Evolutionary conservation across 441 rosid genomes (phyloP).

Genomic region (Corymbia citriodora): DNA sequence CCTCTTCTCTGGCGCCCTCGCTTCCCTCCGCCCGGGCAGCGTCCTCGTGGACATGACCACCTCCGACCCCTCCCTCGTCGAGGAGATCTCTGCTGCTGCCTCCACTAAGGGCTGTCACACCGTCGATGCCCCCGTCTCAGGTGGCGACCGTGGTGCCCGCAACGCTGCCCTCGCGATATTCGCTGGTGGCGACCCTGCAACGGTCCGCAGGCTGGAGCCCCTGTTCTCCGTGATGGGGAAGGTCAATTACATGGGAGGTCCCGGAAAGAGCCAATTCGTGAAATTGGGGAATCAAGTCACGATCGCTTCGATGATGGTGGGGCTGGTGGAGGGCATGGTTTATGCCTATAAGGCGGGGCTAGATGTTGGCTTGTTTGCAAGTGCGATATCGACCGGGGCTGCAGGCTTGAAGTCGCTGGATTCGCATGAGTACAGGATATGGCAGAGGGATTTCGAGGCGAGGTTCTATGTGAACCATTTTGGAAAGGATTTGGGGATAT

Average conservation of each 20-base stretch:
- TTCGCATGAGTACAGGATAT: conserved; percentile 50
- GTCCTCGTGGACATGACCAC: conserved; percentile 91
- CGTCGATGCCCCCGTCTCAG: conserved; percentile 80
- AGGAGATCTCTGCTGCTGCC: conserved; percentile 57
- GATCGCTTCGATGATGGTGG: conserved; percentile 81
- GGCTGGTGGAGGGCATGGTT: conserved; percentile 77
- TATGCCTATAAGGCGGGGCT: conserved; percentile 79
- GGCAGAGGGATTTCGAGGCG: conserved; percentile 78
- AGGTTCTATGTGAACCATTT: conserved; percentile 84
- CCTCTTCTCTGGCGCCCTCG: conserved; percentile 56
- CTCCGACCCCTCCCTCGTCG: conserved; percentile 79
- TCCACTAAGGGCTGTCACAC: conserved; percentile 40
- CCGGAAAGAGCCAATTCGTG: conserved; percentile 82
- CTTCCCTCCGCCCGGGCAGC: conserved; percentile 67
- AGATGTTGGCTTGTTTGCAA: conserved; percentile 46
- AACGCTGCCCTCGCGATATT: conserved; percentile 68
- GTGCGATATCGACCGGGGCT: conserved; percentile 64
- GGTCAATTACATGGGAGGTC: conserved; percentile 72
- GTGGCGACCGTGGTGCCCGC: conserved; percentile 76
- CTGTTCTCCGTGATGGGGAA: conserved; percentile 66
- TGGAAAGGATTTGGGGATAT: conserved; percentile 83
- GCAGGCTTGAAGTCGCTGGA: conserved; percentile 77
- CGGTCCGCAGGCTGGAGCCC: conserved; percentile 43
- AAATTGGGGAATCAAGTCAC: conserved; percentile 76
- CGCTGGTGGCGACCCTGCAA: conserved; percentile 64